These are phyloP conservation scores for Gracilaria gracilis DNA, from an alignment of 23 red algal species.

Conservation along the genomic window DNA sequence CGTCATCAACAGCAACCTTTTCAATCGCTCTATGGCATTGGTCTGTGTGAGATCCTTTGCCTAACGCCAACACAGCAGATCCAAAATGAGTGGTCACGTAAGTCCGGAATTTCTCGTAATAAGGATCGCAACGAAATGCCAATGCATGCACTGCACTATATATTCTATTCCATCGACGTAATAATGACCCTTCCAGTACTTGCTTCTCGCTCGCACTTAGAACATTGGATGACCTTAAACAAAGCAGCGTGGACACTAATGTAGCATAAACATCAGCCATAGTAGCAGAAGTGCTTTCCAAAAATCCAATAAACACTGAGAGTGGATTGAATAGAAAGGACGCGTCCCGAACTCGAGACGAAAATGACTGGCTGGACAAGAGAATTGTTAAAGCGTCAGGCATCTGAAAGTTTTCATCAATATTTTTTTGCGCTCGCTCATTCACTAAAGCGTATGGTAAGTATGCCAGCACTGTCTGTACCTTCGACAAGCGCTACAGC, in stretches of 20 bases:
- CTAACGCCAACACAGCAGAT: background rate
- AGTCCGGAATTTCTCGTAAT: background rate
- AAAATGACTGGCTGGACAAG: background rate
- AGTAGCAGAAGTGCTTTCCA: constrained; percentile 11
- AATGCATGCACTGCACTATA: constrained; percentile 8
- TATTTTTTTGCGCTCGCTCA: background rate
- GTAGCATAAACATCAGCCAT: constrained; percentile 16
- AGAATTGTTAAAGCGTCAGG: background rate
- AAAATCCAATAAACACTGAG: constrained; percentile 22
- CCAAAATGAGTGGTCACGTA: background rate
- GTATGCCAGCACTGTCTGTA: background rate
- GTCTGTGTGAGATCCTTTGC: background rate
- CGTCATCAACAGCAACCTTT: background rate
- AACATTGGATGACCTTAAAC: background rate
- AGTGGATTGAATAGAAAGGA: background rate
- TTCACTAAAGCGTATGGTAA: background rate
- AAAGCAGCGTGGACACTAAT: background rate
- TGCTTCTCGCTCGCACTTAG: background rate
- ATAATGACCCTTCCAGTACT: background rate
- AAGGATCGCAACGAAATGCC: constrained; percentile 27
- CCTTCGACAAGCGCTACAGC: background rate
- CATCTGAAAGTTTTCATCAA: background rate
- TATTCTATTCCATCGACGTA: constrained; percentile 8
- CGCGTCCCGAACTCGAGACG: background rate
- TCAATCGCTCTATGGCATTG: background rate